phyloP scores from a whole-genome alignment of 352 stramenopile genomes.

The Phytophthora sp. region DNA sequence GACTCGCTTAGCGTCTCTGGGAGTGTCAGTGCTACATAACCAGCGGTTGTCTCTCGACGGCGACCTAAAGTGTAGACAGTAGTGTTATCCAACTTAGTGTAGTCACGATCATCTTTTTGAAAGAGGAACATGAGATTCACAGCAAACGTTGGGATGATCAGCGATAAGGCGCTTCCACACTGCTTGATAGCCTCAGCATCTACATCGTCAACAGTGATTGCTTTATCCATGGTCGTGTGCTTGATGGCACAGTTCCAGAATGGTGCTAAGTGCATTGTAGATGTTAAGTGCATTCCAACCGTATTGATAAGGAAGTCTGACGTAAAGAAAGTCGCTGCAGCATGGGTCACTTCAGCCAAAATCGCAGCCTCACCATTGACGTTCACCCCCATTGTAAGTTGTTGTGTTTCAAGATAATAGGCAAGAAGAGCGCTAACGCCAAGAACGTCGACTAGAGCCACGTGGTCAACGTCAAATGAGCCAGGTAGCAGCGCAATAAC shows the following conservation, averaged over 20 bases:
- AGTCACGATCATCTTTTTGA: constrained; percentile 43
- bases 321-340: constrained; percentile 31
- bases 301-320: constrained; percentile 42
- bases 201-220: constrained; percentile 26
- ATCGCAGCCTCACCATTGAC: constrained; percentile 45
- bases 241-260: constrained; percentile 57
- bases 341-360: constrained; percentile 46
- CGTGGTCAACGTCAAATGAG: constrained; percentile 25
- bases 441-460: constrained; percentile 38
- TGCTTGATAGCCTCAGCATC: constrained; percentile 24
- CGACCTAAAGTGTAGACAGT: constrained; percentile 40
- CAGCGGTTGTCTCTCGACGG: constrained; percentile 23
- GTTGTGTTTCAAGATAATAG: constrained; percentile 33
- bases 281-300: constrained; percentile 40
- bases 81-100: constrained; percentile 48
- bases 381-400: constrained; percentile 44
- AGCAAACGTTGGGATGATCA: constrained; percentile 32
- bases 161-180: constrained; percentile 23
- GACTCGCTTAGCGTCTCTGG: constrained; percentile 39
- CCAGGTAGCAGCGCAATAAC: constrained; percentile 30
- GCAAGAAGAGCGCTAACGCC: constrained; percentile 24
- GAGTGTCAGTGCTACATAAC: constrained; percentile 21
- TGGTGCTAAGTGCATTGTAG: constrained; percentile 38
- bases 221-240: constrained; percentile 46
- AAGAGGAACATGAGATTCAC: constrained; percentile 55